Evolutionary conservation across 805 yeast species (phyloP), one percentile per base, ranked within the genome.

Genomic region (Metschnikowia bowlesiae): DNA sequence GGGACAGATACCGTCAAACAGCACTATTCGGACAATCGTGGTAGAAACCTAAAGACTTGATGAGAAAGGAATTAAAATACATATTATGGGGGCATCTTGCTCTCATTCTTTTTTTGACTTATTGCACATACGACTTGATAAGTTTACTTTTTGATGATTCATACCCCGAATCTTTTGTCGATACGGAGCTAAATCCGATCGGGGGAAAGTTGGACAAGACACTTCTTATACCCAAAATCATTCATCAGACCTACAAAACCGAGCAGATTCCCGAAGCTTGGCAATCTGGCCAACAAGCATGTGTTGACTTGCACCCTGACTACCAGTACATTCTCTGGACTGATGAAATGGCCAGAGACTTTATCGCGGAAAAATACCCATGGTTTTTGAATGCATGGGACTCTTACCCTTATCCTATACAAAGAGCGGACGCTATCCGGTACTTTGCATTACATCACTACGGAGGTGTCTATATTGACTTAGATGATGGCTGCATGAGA

Each of bases 251-350:
- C 11, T 91, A 91, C 68, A 90, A 87, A 64, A 86, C 88, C 18
- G 76, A 72, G 11, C 78, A 83, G 18, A 80, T 90, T 13, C 97
- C 97, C 2, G 90, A 83, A 45, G 74, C 78, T 44, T 91, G 97
- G 97, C 73, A 71, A 53, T 79, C 76, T 6, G 89, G 95, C 30
- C 96, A 88, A 62, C 78, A 83, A 63, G 79, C 80, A 28, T 89
- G 96, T 63, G 76, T 81, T 39, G 87, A 86, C 53, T 69, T 85
- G 49, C 95, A 91, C 64, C 92, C 94, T 1, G 97, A 89, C 67
- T 91, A 87, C 63, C 83, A 88, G 65, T 90, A 90, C 68, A 84
- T 84, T 41, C 67, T 90, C 34, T 90, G 97, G 97, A 91, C 97
- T 5, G 97, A 90, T 67, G 86, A 80, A 45, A 82, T 79, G 83